Percentiles rank a stretch among this genome's conserved stretches.
Conservation (phyloP, 345 rosid genomes). For the Rhodamnia rubescens region DNA sequence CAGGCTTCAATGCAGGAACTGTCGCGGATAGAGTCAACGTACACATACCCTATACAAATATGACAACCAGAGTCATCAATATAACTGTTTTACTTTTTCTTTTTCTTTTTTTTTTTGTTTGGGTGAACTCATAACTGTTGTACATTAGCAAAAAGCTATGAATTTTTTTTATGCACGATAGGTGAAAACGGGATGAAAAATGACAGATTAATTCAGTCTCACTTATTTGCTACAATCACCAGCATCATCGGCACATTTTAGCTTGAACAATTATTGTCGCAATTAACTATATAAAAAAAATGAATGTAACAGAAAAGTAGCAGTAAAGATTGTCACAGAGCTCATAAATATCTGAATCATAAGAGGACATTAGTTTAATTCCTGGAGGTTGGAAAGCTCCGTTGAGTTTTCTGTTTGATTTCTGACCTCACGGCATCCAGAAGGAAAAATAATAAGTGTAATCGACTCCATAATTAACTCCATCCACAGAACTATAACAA, state of each 20-base stretch:
- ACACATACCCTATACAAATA: conserved; percentile 29
- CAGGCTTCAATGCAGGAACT: conserved; percentile 21
- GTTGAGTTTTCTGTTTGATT: neutral
- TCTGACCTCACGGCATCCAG: neutral
- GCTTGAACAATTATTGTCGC: neutral
- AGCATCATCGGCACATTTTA: neutral
- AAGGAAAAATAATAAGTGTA: neutral
- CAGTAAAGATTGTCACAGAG: neutral
- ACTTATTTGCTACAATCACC: neutral
- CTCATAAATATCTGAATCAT: neutral
- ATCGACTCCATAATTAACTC: neutral
- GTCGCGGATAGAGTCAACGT: conserved; percentile 32
- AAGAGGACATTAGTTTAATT: neutral
- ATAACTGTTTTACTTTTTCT: neutral
- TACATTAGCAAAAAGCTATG: neutral
- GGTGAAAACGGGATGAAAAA: neutral
- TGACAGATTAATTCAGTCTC: neutral
- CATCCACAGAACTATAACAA: neutral
- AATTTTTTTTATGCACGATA: neutral
- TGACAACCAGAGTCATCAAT: neutral
- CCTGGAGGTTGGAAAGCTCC: neutral
- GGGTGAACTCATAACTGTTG: neutral
- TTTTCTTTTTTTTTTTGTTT: neutral
- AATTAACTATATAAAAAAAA: neutral
- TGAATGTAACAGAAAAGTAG: neutral